Conservation (phyloP, 2,329 filamentous ascomycete species). For the Diaporthe destruens region DNA sequence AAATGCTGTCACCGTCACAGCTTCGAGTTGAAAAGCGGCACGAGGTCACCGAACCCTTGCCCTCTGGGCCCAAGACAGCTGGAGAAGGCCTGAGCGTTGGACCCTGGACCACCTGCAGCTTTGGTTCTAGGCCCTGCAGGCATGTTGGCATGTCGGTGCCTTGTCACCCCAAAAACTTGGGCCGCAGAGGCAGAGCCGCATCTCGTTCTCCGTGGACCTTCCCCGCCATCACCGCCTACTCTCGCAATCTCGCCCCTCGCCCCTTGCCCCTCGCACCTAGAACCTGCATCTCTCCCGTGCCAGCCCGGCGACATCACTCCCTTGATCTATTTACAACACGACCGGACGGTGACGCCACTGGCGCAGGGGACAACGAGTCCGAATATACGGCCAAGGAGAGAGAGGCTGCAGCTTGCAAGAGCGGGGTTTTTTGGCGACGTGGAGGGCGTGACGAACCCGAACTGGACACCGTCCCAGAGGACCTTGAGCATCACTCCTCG, state of each 20-base stretch:
- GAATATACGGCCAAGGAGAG: neutral
- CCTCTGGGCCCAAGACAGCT: neutral
- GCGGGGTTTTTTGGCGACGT: constrained; percentile 26
- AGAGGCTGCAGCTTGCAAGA: constrained; percentile 7
- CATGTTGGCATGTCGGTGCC: constrained; percentile 11
- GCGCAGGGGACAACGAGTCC: neutral
- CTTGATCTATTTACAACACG: constrained; percentile 21
- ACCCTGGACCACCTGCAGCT: constrained; percentile 28
- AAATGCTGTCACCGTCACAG: neutral
- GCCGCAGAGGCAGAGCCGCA: constrained; percentile 33
- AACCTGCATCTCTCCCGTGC: constrained; percentile 9
- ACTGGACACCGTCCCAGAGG: constrained; percentile 20
- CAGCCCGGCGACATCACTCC: constrained; percentile 16
- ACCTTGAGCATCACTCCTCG: constrained; percentile 2
- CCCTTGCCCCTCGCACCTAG: constrained; percentile 5
- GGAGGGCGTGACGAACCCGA: constrained; percentile 14
- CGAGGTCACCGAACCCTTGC: constrained; percentile 26
- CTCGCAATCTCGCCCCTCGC: constrained; percentile 7
- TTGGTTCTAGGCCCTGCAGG: constrained; percentile 33
- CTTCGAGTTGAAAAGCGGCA: neutral
- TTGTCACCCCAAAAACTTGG: constrained; percentile 23
- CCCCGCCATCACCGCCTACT: constrained; percentile 35
- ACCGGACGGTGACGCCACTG: constrained; percentile 24
- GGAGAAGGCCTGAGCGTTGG: constrained; percentile 5
- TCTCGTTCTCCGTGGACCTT: constrained; percentile 9